phyloP scores from a whole-genome alignment of 768 basidiomycete genomes.

The Symmetrospora coprosmae region DNA sequence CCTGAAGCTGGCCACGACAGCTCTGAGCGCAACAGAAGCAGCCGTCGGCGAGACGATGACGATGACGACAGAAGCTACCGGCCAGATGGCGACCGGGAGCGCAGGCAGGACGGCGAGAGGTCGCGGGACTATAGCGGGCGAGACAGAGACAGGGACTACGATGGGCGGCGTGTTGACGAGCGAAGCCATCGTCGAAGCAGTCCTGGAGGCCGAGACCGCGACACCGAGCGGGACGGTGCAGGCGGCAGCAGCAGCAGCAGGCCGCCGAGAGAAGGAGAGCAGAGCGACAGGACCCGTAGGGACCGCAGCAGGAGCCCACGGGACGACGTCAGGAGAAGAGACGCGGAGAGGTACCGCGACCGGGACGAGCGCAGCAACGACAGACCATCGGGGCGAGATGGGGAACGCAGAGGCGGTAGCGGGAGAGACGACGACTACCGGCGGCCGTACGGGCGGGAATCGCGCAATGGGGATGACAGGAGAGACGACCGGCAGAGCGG shows the following conservation, averaged over 20 bases:
- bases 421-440: too few relatives aligned
- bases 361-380: too few relatives aligned
- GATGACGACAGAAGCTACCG: too few relatives aligned
- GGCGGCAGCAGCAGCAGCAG: neutral
- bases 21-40: neutral
- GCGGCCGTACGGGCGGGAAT: neutral
- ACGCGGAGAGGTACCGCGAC: too few relatives aligned
- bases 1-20: too few relatives aligned
- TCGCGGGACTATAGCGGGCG: neutral
- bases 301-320: neutral
- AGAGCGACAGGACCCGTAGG: too few relatives aligned
- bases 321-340: neutral
- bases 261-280: too few relatives aligned
- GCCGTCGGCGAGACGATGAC: neutral
- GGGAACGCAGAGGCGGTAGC: too few relatives aligned
- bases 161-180: neutral
- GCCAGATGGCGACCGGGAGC: neutral
- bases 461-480: neutral
- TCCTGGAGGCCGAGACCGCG: slow-evolving; percentile 13
- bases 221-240: neutral
- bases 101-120: neutral
- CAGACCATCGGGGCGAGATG: too few relatives aligned
- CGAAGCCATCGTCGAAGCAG: neutral
- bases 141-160: neutral
- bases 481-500: neutral